Conservation (phyloP, 2,329 filamentous ascomycete genomes). For the Sphaerulina musiva region DNA sequence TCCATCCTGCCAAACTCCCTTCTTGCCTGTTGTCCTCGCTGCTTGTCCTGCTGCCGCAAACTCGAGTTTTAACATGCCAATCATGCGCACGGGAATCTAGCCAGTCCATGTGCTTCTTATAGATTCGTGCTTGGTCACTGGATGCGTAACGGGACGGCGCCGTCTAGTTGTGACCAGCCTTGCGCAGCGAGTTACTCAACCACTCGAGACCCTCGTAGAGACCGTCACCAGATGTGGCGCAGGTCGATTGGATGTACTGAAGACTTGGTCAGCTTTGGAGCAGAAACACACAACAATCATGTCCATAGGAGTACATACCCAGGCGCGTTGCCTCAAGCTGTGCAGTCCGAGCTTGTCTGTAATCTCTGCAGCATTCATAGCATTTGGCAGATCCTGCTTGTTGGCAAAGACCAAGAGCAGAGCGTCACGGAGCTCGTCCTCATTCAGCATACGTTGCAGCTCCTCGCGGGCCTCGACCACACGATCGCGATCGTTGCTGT, state of each 20-base stretch:
- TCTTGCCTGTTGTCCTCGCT: slow-evolving; percentile 16
- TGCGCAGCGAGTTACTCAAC: slow-evolving; percentile 51
- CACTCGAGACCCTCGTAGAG: slow-evolving; percentile 92
- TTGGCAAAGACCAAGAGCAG: slow-evolving; percentile 94
- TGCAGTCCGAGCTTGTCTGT: slow-evolving; percentile 99
- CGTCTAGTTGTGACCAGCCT: slow-evolving; percentile 45
- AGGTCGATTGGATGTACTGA: slow-evolving; percentile 97
- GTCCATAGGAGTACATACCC: slow-evolving; percentile 59
- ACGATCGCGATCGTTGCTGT: slow-evolving; percentile 83
- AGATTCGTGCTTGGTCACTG: slow-evolving; percentile 20
- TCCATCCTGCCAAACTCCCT: slow-evolving; percentile 10
- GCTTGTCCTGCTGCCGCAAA: slow-evolving; percentile 26
- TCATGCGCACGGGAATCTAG: slow-evolving; percentile 20
- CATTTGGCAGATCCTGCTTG: slow-evolving; percentile 95
- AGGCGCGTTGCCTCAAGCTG: slow-evolving; percentile 95
- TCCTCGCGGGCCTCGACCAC: slow-evolving; percentile 92
- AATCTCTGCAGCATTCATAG: slow-evolving; percentile 99
- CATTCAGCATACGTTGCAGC: slow-evolving; percentile 93
- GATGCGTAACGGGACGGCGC: slow-evolving; percentile 15
- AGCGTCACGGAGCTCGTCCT: slow-evolving; percentile 95
- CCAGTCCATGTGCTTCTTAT: slow-evolving; percentile 15
- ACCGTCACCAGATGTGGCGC: slow-evolving; percentile 97
- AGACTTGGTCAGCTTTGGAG: slow-evolving; percentile 2
- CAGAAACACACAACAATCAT: neutral
- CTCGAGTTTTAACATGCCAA: slow-evolving; percentile 19